Evolutionary conservation across 768 basidiomycete species (phyloP).

Genomic region (Filobasidium floriforme): DNA sequence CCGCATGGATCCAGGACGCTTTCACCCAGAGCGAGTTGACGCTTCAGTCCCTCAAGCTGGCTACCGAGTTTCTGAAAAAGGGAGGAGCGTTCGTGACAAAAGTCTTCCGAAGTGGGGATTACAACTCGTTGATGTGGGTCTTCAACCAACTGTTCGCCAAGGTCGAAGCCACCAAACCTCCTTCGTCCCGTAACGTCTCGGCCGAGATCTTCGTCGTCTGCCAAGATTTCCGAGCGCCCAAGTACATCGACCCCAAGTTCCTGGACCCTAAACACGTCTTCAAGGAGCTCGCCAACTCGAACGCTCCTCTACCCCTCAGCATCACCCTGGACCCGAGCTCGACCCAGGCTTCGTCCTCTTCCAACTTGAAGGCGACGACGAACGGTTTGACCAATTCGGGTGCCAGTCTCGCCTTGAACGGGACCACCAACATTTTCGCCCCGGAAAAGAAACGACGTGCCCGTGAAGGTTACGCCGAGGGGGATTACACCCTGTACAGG

Average conservation of each 20-base stretch:
- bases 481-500: conserved; percentile 83
- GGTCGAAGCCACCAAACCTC: conserved; percentile 98
- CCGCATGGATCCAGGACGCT: conserved; percentile 98
- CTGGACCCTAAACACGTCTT: conserved; percentile 96
- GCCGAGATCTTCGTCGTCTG: conserved; percentile 99
- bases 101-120: conserved; percentile 95
- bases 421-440: conserved; percentile 79
- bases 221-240: conserved; percentile 86
- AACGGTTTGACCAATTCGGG: conserved; percentile 44
- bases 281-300: conserved; percentile 64
- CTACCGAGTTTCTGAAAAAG: conserved; percentile 85
- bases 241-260: conserved; percentile 94
- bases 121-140: conserved; percentile 98
- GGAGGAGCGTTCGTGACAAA: conserved; percentile 96
- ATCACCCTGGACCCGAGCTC: conserved; percentile 27
- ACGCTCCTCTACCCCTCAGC: conserved; percentile 33
- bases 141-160: conserved; percentile 91
- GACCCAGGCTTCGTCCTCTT: neutral
- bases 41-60: conserved; percentile 86
- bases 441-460: conserved; percentile 92
- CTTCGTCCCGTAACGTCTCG: conserved; percentile 95
- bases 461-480: conserved; percentile 91
- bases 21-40: conserved; percentile 95
- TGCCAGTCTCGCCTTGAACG: conserved; percentile 56
- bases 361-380: conserved; percentile 24